These are phyloP conservation scores for Pleurotus pulmonarius DNA, from an alignment of 768 basidiomycete species.

Conservation along the genomic window DNA sequence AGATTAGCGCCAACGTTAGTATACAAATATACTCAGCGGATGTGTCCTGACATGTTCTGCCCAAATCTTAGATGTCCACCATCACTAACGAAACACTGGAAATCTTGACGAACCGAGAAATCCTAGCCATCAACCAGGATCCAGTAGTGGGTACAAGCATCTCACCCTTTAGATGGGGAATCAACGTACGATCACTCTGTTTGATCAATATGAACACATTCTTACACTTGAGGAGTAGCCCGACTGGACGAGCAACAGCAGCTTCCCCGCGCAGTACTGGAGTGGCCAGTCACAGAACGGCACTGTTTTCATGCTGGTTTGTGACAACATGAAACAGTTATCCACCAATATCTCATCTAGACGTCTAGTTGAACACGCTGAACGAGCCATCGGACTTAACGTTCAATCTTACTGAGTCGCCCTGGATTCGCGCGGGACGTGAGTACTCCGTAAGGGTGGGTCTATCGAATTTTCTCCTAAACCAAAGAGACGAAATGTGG, in stretches of 20 bases:
- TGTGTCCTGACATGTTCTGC: too few species aligned
- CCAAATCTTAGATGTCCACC: constrained; percentile 37
- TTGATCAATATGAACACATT: too few species aligned
- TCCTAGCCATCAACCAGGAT: constrained; percentile 69
- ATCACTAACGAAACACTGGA: constrained; percentile 47
- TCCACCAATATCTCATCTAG: neutral
- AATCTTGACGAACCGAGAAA: constrained; percentile 60
- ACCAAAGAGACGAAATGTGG: neutral
- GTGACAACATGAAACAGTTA: constrained; percentile 10
- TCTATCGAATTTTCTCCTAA: neutral
- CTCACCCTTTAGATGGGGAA: constrained; percentile 66
- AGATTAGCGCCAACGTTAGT: constrained; percentile 54
- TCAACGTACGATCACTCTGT: constrained; percentile 40
- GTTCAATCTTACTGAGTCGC: constrained; percentile 65
- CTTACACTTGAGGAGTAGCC: constrained; percentile 17
- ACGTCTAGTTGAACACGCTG: constrained; percentile 16
- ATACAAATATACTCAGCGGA: too few species aligned
- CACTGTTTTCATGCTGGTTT: constrained; percentile 61
- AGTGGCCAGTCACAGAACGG: constrained; percentile 58
- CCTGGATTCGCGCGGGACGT: constrained; percentile 66
- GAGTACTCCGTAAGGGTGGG: constrained; percentile 63
- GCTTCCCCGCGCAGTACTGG: constrained; percentile 63
- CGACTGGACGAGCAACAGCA: constrained; percentile 34
- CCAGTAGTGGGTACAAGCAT: constrained; percentile 56
- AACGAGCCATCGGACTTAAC: constrained; percentile 52